A percentile compares a stretch with the other conserved stretches of the same genome.
These are phyloP conservation scores for Plasmodium blacklocki DNA, from an alignment of 169 alveolate genomes.

Conservation along the genomic window DNA sequence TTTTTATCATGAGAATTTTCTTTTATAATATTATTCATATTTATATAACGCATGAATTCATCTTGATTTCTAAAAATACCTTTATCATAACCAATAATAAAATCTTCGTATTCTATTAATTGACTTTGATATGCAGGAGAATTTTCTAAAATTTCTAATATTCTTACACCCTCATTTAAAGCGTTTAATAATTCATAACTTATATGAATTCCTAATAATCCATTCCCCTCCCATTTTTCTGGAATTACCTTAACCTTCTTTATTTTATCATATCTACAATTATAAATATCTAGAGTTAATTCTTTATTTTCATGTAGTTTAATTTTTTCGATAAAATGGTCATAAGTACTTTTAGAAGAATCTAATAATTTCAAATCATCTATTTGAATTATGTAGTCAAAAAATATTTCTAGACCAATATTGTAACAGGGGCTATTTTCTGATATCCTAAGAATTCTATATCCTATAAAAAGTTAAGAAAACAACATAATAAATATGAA, in stretches of 20 bases:
- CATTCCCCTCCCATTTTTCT: slow-evolving; percentile 85
- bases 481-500: not conserved
- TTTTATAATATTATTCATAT: not conserved
- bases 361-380: slow-evolving; percentile 79
- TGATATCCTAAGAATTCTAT: slow-evolving; percentile 39
- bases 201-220: slow-evolving; percentile 83
- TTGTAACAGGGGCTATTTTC: slow-evolving; percentile 36
- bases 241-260: slow-evolving; percentile 80
- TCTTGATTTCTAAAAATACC: slow-evolving; percentile 45
- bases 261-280: slow-evolving; percentile 79
- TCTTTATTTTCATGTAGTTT: slow-evolving; percentile 77
- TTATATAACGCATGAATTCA: slow-evolving; percentile 19
- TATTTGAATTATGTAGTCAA: slow-evolving; percentile 83
- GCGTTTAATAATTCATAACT: slow-evolving; percentile 79
- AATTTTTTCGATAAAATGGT: slow-evolving; percentile 77
- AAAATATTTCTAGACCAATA: slow-evolving; percentile 83
- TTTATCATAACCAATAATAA: slow-evolving; percentile 76
- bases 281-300: slow-evolving; percentile 77
- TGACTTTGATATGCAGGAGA: slow-evolving; percentile 82
- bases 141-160: slow-evolving; percentile 76
- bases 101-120: slow-evolving; percentile 80
- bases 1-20: not conserved
- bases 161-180: slow-evolving; percentile 83
- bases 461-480: slow-evolving; percentile 30
- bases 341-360: slow-evolving; percentile 79